Evolutionary conservation across 2,329 filamentous ascomycete species (phyloP).

Genomic region (Xylaria sp.): DNA sequence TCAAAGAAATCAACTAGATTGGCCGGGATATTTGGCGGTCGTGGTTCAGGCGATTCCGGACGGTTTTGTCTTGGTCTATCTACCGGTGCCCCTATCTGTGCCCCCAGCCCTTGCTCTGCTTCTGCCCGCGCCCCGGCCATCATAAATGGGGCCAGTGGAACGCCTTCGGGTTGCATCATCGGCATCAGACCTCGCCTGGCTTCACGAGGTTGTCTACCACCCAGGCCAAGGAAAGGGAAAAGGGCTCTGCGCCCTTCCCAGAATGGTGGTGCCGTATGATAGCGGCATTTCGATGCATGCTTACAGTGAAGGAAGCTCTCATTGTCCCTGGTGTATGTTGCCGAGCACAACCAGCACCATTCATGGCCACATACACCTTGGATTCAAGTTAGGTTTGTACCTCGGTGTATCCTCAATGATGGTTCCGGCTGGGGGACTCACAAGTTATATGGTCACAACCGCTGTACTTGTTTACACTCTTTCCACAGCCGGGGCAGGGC

Average conservation of each 20-base stretch:
- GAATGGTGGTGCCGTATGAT: conserved; percentile 42
- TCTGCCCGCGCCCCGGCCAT: too few relatives aligned
- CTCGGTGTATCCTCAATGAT: neutral
- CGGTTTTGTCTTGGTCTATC: neutral
- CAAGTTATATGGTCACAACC: conserved; percentile 58
- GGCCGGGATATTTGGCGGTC: neutral
- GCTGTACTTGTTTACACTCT: conserved; percentile 50
- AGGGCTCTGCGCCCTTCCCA: conserved; percentile 45
- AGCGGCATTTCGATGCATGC: conserved; percentile 48
- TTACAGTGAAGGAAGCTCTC: conserved; percentile 49
- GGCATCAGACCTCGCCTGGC: neutral
- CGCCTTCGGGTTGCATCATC: neutral
- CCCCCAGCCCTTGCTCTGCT: neutral
- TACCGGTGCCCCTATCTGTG: neutral
- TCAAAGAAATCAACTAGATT: conserved; percentile 14
- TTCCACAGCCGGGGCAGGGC: conserved; percentile 53
- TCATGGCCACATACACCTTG: conserved; percentile 52
- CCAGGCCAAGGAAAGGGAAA: conserved; percentile 32
- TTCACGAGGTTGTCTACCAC: neutral
- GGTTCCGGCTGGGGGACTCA: conserved; percentile 40
- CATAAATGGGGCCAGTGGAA: neutral
- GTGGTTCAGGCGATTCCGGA: conserved; percentile 3
- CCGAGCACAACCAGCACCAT: conserved; percentile 56
- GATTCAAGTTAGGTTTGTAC: conserved; percentile 1
- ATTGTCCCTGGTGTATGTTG: conserved; percentile 45